Evolutionary conservation across 2,329 filamentous ascomycete species (phyloP), one percentile per base, ranked within the genome.

Genomic region (Cercospora zeae-maydis): DNA sequence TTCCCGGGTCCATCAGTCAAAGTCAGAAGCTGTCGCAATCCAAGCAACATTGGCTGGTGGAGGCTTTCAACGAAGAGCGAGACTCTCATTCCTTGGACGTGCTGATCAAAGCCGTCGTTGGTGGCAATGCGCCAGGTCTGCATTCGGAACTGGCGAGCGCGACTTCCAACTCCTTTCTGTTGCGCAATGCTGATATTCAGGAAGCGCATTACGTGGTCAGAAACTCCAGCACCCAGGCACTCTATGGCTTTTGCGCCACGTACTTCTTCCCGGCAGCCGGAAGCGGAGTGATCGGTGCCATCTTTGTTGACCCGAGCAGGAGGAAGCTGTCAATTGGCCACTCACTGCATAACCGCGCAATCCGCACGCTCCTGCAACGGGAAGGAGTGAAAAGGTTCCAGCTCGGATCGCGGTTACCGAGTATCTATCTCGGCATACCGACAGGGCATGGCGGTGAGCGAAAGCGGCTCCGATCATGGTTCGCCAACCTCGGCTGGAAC

Each of bases 11-110:
- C 0, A 84, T 96, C 67, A 87, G 90, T 62, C 93, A 93, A 76
- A 96, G 88, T 74, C 90, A 92, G 72, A 96, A 95, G 75, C 84
- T 91, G 0, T 86, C 91, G 63, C 93, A 96, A 70, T 92, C 92
- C n/a, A 86, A 91, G 64, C 92, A 96, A 72, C 91, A 96, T 70
- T 98, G 93, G 93, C 85, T 98, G 1, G 93, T 97, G 0, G 93
- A 97, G 73, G 87, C 85, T 51, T 98, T 92, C 79, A 90, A 93
- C 70, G 86, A 88, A 63, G 87, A 91, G 39, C 84, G 93, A 61
- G 93, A 98, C 73, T 81, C 83, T 1, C 79, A 84, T 53, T 90
- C 87, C 0, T 80, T 98, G 5, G 86, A 93, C 63, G 87, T 85
- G n/a, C 81, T 98, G 8, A 82, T 96, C 53, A 84, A 85, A 60